Evolutionary conservation across 495 filamentous ascomycete genomes (phyloP).

Genomic region (Aspergillus olivimuriae): DNA sequence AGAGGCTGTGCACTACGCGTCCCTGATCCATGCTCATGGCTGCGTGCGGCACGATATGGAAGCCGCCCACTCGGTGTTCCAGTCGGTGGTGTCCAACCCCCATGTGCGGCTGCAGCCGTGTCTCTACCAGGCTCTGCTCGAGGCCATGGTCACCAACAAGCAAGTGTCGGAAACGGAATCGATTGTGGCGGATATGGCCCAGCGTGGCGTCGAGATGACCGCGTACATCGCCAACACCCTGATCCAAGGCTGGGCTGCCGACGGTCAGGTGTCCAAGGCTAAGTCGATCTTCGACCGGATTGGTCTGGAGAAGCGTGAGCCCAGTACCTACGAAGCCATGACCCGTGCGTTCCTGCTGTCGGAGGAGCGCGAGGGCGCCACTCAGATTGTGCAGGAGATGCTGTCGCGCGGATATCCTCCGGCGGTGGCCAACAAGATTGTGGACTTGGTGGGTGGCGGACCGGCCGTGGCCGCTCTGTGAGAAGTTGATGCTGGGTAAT

Average conservation of each 20-base stretch:
- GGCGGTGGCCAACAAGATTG: constrained; percentile 85
- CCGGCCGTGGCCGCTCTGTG: constrained; percentile 23
- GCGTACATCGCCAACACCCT: constrained; percentile 98
- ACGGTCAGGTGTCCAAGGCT: constrained; percentile 73
- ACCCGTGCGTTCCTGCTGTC: constrained; percentile 83
- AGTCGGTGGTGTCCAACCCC: constrained; percentile 61
- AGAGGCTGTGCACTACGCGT: constrained; percentile 91
- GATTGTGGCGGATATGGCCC: constrained; percentile 67
- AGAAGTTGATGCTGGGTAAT: background rate
- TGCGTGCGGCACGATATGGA: constrained; percentile 89
- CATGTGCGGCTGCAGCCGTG: constrained; percentile 68
- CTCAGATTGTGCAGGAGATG: constrained; percentile 82
- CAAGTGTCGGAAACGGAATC: constrained; percentile 67
- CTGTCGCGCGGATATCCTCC: constrained; percentile 81
- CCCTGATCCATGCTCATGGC: constrained; percentile 91
- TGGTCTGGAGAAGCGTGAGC: constrained; percentile 71
- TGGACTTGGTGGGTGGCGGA: constrained; percentile 71
- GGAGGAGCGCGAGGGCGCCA: constrained; percentile 68
- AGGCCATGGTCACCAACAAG: constrained; percentile 94
- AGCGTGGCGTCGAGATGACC: constrained; percentile 72
- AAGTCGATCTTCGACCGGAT: constrained; percentile 72
- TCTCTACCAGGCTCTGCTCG: constrained; percentile 92
- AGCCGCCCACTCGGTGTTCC: constrained; percentile 75
- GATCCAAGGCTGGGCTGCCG: constrained; percentile 94
- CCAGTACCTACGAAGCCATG: constrained; percentile 99